Evolutionary conservation across 441 rosid genomes (phyloP).

Genomic region (Pelargonium myrrhifolium): DNA sequence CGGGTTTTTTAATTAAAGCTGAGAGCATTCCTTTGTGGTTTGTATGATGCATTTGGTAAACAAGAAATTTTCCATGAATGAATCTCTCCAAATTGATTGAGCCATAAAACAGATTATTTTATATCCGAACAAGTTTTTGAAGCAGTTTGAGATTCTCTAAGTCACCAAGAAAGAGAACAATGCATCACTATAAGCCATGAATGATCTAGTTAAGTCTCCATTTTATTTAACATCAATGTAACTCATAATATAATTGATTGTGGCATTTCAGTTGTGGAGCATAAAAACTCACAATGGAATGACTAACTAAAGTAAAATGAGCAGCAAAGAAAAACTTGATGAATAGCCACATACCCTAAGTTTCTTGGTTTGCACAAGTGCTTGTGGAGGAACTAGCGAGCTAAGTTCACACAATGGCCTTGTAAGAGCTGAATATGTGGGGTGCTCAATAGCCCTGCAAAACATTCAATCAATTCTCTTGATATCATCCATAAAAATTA

Average conservation of each 20-base stretch:
- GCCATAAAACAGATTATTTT: background rate
- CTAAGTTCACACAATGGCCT: constrained; percentile 97
- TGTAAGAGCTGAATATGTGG: constrained; percentile 92
- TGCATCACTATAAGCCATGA: no score
- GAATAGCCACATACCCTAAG: constrained; percentile 59
- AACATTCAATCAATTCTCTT: constrained; percentile 12
- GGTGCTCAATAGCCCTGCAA: constrained; percentile 96
- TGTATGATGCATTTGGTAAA: no score
- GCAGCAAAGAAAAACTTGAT: constrained; percentile 14
- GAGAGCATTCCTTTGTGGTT: background rate
- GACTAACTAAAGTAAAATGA: background rate
- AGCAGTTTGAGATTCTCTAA: background rate
- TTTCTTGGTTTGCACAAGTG: constrained; percentile 80
- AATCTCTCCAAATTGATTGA: constrained; percentile 2
- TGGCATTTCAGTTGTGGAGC: no score
- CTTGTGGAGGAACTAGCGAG: constrained; percentile 84
- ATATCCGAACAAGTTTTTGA: background rate
- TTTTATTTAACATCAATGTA: no score
- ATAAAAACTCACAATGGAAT: background rate
- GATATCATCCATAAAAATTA: constrained; percentile 5
- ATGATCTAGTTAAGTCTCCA: no score
- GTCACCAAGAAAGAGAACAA: background rate
- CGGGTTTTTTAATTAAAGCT: background rate
- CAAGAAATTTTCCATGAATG: background rate
- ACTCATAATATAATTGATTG: no score